Percentiles rank a stretch among this genome's conserved stretches.
Conservation (phyloP, 2,329 filamentous ascomycete genomes). For the Fusarium secorum region DNA sequence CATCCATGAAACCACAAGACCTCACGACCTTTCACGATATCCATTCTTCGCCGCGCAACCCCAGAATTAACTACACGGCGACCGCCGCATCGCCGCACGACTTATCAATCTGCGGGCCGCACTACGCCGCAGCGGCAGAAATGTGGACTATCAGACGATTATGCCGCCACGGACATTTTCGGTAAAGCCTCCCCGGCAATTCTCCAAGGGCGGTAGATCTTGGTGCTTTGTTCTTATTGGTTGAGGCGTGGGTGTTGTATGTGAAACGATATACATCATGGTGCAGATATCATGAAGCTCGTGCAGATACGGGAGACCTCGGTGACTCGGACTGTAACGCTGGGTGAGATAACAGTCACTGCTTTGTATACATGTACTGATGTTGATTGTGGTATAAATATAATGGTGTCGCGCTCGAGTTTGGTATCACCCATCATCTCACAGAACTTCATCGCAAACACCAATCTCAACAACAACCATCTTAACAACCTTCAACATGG, state of each 20-base stretch:
- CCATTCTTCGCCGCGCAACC: not conserved
- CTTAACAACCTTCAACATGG: slow-evolving; percentile 6
- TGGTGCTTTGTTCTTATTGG: not conserved
- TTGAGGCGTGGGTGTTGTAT: not conserved
- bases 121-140: slow-evolving; percentile 8
- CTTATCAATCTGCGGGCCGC: slow-evolving; percentile 17
- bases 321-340: not conserved
- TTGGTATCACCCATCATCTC: not conserved
- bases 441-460: not conserved
- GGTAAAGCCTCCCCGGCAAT: not conserved
- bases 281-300: slow-evolving; percentile 10
- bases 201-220: not conserved
- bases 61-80: too few species aligned
- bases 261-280: not conserved
- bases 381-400: not conserved
- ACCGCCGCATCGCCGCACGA: not conserved
- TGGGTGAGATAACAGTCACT: not conserved
- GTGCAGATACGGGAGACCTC: not conserved
- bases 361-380: not conserved
- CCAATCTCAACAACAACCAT: not conserved
- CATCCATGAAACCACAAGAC: not conserved
- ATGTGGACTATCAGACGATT: slow-evolving; percentile 19
- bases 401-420: not conserved
- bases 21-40: not conserved
- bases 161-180: not conserved